These are phyloP conservation scores for Neofusicoccum parvum DNA, from an alignment of 2,329 filamentous ascomycete genomes.

Conservation along the genomic window DNA sequence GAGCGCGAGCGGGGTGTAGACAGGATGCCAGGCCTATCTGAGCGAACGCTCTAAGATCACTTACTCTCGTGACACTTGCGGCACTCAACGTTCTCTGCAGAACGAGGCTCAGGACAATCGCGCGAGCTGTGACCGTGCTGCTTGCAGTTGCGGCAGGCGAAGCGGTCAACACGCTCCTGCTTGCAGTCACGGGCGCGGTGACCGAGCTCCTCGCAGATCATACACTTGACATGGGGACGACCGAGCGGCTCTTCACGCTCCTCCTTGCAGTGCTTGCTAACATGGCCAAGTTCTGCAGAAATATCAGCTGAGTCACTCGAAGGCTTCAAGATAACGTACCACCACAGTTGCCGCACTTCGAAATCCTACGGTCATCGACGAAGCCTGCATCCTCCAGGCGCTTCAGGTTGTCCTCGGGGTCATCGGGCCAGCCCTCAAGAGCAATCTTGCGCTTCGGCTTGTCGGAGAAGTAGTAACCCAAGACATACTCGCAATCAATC, in stretches of 20 bases:
- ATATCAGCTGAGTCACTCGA: neutral
- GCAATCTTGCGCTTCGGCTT: conserved; percentile 58
- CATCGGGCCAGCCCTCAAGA: conserved; percentile 61
- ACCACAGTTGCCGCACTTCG: conserved; percentile 65
- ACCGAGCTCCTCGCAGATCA: conserved; percentile 65
- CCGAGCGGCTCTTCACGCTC: conserved; percentile 55
- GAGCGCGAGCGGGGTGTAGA: too few relatives aligned
- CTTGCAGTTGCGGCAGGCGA: conserved; percentile 71
- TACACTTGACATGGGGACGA: conserved; percentile 58
- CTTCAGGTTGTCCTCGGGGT: conserved; percentile 60
- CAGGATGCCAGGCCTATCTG: too few relatives aligned
- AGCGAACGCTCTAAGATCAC: neutral
- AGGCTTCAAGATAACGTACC: conserved; percentile 25
- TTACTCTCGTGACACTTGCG: conserved; percentile 65
- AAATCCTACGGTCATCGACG: conserved; percentile 60
- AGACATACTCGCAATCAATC: conserved; percentile 63
- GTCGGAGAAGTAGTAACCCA: conserved; percentile 63
- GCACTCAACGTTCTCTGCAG: conserved; percentile 63
- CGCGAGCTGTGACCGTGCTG: conserved; percentile 40
- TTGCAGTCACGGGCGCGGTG: conserved; percentile 70
- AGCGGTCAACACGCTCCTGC: conserved; percentile 59
- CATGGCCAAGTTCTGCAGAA: conserved; percentile 60
- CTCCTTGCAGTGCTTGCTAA: conserved; percentile 60
- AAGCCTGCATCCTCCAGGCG: conserved; percentile 69
- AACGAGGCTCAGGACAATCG: conserved; percentile 46